These are phyloP conservation scores for Lactarius tabidus DNA, from an alignment of 768 basidiomycete genomes.

Conservation along the genomic window DNA sequence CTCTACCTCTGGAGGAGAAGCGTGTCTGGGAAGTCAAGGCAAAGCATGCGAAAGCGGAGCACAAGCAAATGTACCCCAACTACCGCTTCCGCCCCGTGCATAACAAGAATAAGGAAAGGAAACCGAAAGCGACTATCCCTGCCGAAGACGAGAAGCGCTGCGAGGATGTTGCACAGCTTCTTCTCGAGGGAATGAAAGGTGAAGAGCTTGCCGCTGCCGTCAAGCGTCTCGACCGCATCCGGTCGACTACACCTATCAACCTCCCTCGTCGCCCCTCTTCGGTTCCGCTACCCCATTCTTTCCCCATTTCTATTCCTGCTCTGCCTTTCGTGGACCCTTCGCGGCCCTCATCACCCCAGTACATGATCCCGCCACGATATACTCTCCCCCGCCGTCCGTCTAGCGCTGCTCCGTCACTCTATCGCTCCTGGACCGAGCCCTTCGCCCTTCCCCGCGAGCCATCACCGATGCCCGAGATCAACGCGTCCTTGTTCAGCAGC, in stretches of 20 bases:
- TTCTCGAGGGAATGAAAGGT: constrained; percentile 27
- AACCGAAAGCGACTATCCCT: constrained; percentile 18
- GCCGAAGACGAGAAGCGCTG: constrained; percentile 27
- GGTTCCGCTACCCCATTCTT: constrained; percentile 22
- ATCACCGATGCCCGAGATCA: constrained; percentile 25
- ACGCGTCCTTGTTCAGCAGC: constrained; percentile 19
- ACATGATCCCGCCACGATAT: constrained; percentile 14
- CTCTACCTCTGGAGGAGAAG: constrained; percentile 67
- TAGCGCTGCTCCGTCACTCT: constrained; percentile 18
- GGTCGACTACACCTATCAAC: constrained; percentile 20
- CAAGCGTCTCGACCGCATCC: constrained; percentile 24
- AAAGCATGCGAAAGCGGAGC: constrained; percentile 68
- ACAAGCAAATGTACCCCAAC: constrained; percentile 64
- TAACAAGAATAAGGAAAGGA: constrained; percentile 45
- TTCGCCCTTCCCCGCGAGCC: constrained; percentile 19
- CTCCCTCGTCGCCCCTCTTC: constrained; percentile 26
- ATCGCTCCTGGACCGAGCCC: constrained; percentile 22
- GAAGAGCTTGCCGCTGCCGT: constrained; percentile 27
- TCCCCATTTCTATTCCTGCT: constrained; percentile 23
- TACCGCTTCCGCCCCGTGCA: constrained; percentile 47
- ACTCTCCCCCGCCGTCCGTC: constrained; percentile 27
- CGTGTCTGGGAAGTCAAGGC: constrained; percentile 69
- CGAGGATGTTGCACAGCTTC: constrained; percentile 25
- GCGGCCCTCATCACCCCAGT: constrained; percentile 16
- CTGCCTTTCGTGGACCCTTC: constrained; percentile 22